Conservation (phyloP, 768 basidiomycete genomes). For the Termitomyces sp. region DNA sequence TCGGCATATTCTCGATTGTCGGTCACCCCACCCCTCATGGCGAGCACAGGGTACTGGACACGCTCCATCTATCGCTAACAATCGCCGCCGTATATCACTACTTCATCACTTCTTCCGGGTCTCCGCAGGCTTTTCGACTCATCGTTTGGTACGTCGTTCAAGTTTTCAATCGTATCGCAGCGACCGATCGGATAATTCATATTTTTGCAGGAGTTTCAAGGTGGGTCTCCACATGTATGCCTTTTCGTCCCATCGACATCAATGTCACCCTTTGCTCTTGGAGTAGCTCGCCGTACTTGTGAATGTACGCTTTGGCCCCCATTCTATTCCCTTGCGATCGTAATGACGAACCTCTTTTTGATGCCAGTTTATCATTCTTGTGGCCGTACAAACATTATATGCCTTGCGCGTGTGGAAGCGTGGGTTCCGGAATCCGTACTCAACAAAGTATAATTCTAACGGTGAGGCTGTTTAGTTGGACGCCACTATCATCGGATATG, state of each 20-base stretch:
- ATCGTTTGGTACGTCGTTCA: slow-evolving; percentile 9
- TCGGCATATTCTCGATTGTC: neutral
- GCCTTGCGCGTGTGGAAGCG: slow-evolving; percentile 24
- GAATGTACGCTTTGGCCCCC: slow-evolving; percentile 13
- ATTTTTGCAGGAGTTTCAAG: slow-evolving; percentile 17
- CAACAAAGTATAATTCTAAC: neutral
- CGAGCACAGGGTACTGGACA: slow-evolving; percentile 15
- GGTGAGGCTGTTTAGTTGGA: slow-evolving; percentile 8
- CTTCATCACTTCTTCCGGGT: slow-evolving; percentile 18
- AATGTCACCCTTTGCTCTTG: neutral
- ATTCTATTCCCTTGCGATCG: neutral
- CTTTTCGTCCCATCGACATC: neutral
- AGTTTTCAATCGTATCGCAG: neutral
- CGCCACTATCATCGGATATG: slow-evolving; percentile 14
- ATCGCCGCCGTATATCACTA: slow-evolving; percentile 24
- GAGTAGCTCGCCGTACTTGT: slow-evolving; percentile 18
- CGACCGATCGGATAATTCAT: neutral
- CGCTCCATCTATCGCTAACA: slow-evolving; percentile 20
- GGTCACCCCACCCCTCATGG: neutral
- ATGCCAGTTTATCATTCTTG: slow-evolving; percentile 19
- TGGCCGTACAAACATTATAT: slow-evolving; percentile 24
- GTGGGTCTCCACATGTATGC: neutral
- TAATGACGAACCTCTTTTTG: neutral
- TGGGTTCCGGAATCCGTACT: slow-evolving; percentile 12
- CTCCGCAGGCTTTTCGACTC: slow-evolving; percentile 6